Base-by-base conservation (phyloP, 352 stramenopile species). In the Elongisporangium undulatum region DNA sequence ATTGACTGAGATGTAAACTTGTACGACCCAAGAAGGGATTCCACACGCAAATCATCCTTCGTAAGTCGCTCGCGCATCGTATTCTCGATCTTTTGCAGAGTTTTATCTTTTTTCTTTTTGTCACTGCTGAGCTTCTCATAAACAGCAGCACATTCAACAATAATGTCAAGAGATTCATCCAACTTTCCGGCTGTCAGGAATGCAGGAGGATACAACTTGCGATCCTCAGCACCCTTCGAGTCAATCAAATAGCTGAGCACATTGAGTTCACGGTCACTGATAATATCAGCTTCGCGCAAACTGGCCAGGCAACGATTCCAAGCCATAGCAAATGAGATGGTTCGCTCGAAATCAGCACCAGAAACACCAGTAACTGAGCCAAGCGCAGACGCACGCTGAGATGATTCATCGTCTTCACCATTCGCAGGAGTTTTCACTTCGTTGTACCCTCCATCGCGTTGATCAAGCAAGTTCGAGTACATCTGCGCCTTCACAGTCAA, bases 81-180 rank as follows among this genome's bases (percentile, higher is more conserved):
- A 17, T 74, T 90, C 53, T 94, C 86, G 41, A 95, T 87, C 69
- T 94, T 95, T 60, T 95, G 84, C 21, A 95, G 59, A 2, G 81
- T 69, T 68, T 95, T 95, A 15, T 91, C 86, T 55, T 95, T 92
- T 64, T 94, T 94, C 67, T 95, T 95, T 63, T 95, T 93, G 68
- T 94, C 86, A 2, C 75, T 81, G 56, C 80, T 87, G 20, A 95
- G 71, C 59, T 92, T 91, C 56, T 95, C 82, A 56, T 94, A 92
- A 22, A 94, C 59, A 15, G 82, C 71, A 0, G 79, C 77, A 50
- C 86, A 95, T 22, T 95, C 86, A 0, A 77, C 75, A 48, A 92
- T 87, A 54, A 94, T 95, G 53, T 95, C 86, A 21, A 95, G 71
- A 13, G 86, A 92, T 62, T 95, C 84, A 55, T 95, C 84, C n/a